Evolutionary conservation across 148 eudicot genomes (phyloP), one percentile per base, ranked within the genome.

Genomic region (Drosera capensis): DNA sequence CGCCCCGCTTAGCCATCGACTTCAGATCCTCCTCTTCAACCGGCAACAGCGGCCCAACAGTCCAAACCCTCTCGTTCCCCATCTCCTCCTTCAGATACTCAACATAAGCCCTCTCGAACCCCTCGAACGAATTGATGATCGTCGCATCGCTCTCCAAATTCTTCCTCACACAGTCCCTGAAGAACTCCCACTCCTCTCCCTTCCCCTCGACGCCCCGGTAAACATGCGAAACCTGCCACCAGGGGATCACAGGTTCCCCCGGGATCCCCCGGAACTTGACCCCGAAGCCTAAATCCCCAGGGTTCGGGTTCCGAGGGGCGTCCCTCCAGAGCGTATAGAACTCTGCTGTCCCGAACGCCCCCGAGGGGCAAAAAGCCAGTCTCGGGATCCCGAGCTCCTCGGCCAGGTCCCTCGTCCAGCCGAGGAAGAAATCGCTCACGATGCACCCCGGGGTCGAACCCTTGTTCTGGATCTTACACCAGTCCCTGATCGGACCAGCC

Each of bases 11-110:
- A 0, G 11, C 2, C 9, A 40, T 15, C 29, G 18, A 24, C 12
- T 3, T 16, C 0, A 21, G 31, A 7, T 26, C 12, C 2, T 45
- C 55, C 14, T 38, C 39, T 0, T 23, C 65, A 0, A 58, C 39
- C 3, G 68, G 73, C 7, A 54, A 38, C 12, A 68, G 14, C 0
- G 78, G 78, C 12, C 78, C 71, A 8, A 69, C 54, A 14, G 62
- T 36, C 71, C 68, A 70, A 0, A 69, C 51, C 19, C 67, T 24
- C 8, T 62, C 60, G n/a, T 73, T 63, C 14, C 70, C 76, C 42
- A 62, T 13, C 8, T 34, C 37, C 14, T 20, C 3, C 30, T 7
- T 49, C 29, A 66, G 7, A 23, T 58, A 40, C 2, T 56, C 57
- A 29, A 66, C 16, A 40, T 66, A 58, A 19, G 54, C 55, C 18